A percentile compares a stretch with the other conserved stretches of the same genome.
phyloP scores from a whole-genome alignment of 2,329 filamentous ascomycete genomes.

The Setomelanomma holmii region DNA sequence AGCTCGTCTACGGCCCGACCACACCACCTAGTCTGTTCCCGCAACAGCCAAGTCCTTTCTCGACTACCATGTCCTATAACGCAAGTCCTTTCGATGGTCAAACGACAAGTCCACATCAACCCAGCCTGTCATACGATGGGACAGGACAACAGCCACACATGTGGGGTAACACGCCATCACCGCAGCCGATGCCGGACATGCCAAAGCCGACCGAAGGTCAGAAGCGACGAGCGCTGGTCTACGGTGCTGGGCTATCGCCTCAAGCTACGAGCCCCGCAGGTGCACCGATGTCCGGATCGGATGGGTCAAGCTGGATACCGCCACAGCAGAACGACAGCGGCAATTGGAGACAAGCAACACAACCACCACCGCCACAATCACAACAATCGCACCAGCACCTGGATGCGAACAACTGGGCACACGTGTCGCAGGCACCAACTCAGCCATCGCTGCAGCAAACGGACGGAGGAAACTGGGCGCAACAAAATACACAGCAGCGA shows the following conservation, averaged over 20 bases:
- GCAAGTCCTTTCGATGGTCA: conserved; percentile 28
- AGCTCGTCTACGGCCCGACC: conserved; percentile 37
- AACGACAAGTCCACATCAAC: conserved; percentile 21
- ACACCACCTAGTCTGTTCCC: conserved; percentile 40
- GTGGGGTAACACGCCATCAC: conserved; percentile 31
- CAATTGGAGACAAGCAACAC: neutral
- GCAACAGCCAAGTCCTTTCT: conserved; percentile 36
- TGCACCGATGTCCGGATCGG: neutral
- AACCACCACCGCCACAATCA: neutral
- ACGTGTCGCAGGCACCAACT: neutral
- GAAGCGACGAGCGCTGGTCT: conserved; percentile 39
- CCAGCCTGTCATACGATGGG: conserved; percentile 18
- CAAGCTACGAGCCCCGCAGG: conserved; percentile 17
- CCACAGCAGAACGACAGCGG: neutral
- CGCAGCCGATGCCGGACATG: conserved; percentile 40
- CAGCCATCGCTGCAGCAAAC: neutral
- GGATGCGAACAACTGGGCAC: neutral
- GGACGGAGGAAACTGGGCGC: neutral
- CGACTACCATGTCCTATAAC: conserved; percentile 37
- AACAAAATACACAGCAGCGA: neutral
- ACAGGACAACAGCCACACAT: conserved; percentile 19
- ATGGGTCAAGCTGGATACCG: neutral
- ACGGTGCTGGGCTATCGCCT: conserved; percentile 30
- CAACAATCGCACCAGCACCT: neutral
- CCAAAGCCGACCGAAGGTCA: conserved; percentile 41